A percentile compares a stretch with the other conserved stretches of the same genome.
Conservation (phyloP, 495 filamentous ascomycete genomes). For the Talaromyces wortmannii region DNA sequence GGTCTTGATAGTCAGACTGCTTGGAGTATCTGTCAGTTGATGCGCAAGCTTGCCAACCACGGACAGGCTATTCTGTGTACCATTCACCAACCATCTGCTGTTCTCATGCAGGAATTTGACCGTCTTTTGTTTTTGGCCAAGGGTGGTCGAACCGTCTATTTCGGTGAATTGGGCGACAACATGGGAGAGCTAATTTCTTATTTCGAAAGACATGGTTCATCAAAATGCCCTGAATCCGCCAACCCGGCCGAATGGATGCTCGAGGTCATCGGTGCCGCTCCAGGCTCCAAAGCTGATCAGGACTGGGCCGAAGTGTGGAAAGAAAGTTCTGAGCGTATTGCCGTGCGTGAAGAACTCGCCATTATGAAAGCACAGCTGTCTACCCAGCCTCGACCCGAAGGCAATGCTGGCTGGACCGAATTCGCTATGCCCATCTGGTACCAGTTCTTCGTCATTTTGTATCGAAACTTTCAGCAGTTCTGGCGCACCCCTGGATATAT, state of each 20-base stretch:
- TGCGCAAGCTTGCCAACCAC: conserved; percentile 74
- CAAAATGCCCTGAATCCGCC: conserved; percentile 60
- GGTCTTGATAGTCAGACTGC: conserved; percentile 81
- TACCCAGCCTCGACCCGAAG: conserved; percentile 19
- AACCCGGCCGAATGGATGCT: conserved; percentile 94
- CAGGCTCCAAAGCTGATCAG: conserved; percentile 61
- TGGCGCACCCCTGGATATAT: conserved; percentile 57
- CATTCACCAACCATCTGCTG: conserved; percentile 87
- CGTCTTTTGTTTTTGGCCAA: conserved; percentile 74
- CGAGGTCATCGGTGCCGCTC: conserved; percentile 82
- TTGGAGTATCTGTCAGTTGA: conserved; percentile 72
- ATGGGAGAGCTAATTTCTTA: conserved; percentile 63
- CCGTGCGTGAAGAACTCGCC: conserved; percentile 62
- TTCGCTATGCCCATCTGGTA: conserved; percentile 48
- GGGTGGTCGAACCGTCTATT: conserved; percentile 80
- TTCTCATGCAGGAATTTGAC: conserved; percentile 89
- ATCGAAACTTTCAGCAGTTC: conserved; percentile 49
- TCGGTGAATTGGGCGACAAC: conserved; percentile 75
- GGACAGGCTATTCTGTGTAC: conserved; percentile 87
- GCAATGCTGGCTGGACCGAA: conserved; percentile 31
- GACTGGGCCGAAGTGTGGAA: conserved; percentile 82
- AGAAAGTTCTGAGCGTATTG: conserved; percentile 60
- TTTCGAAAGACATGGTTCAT: conserved; percentile 70
- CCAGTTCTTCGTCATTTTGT: conserved; percentile 45
- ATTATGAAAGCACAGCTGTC: conserved; percentile 56